These are phyloP conservation scores for Penicillium sp. DNA, from an alignment of 2,329 filamentous ascomycete species.

Conservation along the genomic window DNA sequence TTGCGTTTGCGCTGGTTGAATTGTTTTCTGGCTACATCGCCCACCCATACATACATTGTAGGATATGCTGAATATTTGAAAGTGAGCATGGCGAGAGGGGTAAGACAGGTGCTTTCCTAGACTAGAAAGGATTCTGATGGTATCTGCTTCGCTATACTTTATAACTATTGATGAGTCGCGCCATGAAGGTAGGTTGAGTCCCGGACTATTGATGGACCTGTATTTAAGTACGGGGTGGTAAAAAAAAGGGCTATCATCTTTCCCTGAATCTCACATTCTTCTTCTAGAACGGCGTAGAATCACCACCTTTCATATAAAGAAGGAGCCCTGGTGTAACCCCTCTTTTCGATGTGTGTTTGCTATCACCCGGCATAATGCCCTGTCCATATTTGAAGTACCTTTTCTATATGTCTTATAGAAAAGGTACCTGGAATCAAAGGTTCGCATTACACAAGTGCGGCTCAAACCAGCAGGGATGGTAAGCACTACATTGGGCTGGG, in stretches of 20 bases:
- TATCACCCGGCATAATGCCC: background rate
- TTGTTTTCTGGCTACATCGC: background rate
- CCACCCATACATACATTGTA: background rate
- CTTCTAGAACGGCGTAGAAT: background rate
- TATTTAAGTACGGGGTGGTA: too few species aligned
- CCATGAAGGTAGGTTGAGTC: too few species aligned
- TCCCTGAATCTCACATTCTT: background rate
- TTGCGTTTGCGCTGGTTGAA: background rate
- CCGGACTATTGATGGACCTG: too few species aligned
- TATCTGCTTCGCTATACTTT: background rate
- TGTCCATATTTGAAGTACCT: background rate
- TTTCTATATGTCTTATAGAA: background rate
- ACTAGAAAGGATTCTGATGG: background rate
- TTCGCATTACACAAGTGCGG: background rate
- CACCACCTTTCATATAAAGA: background rate
- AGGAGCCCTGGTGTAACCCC: background rate
- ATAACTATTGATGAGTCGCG: background rate
- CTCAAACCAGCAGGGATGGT: background rate
- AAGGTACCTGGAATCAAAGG: background rate
- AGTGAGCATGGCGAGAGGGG: background rate
- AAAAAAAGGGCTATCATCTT: background rate
- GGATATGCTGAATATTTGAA: background rate
- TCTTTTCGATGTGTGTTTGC: background rate
- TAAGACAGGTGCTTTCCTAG: too few species aligned
- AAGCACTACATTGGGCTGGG: background rate